These are phyloP conservation scores for Scedosporium boydii DNA, from an alignment of 2,329 filamentous ascomycete species.

Conservation along the genomic window DNA sequence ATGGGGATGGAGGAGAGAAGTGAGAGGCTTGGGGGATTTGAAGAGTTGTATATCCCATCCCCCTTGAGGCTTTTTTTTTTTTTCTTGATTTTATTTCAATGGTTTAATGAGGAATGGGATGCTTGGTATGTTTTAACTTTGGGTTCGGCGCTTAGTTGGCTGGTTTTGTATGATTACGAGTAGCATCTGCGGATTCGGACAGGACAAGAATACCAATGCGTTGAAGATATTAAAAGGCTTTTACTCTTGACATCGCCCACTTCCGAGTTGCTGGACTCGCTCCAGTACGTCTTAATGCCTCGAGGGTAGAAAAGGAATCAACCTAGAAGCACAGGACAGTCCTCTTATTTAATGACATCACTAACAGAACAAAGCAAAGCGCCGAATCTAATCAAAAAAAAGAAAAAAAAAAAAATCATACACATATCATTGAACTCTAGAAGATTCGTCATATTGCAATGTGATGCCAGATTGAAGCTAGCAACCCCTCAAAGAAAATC, in stretches of 20 bases:
- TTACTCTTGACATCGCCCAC: too few relatives aligned
- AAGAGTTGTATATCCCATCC: neutral
- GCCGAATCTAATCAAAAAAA: neutral
- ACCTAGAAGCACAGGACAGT: neutral
- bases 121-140: neutral
- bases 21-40: neutral
- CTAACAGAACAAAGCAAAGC: neutral
- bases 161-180: too few relatives aligned
- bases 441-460: conserved; percentile 4
- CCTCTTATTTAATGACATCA: neutral
- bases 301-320: too few relatives aligned
- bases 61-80: neutral
- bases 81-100: neutral
- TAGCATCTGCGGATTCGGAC: too few relatives aligned
- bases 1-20: conserved; percentile 23
- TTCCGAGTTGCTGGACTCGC: too few relatives aligned
- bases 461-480: neutral
- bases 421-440: conserved; percentile 3
- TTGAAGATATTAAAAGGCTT: too few relatives aligned
- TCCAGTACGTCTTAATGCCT: too few relatives aligned
- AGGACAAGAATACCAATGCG: too few relatives aligned
- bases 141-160: too few relatives aligned
- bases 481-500: neutral
- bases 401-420: conserved; percentile 5
- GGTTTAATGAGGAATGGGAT: neutral